Conservation (phyloP, 139 green algal species). For the Diplosphaera chodatii region DNA sequence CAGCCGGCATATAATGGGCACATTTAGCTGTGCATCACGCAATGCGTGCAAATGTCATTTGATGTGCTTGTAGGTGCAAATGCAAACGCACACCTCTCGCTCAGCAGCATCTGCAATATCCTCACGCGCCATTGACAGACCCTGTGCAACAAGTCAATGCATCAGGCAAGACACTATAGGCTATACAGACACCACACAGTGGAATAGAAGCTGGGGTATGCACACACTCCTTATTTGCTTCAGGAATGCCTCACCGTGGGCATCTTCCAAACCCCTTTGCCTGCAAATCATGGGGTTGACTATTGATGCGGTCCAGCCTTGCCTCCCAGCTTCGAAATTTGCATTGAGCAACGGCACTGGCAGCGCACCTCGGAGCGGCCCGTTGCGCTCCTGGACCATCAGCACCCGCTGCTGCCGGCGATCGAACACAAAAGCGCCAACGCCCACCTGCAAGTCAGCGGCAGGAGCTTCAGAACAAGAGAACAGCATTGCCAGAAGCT, state of each 20-base stretch:
- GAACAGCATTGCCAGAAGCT: too few species aligned
- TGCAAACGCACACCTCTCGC: slow-evolving; percentile 57
- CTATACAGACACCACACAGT: too few species aligned
- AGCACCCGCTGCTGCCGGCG: slow-evolving; percentile 44
- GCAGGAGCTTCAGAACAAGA: too few species aligned
- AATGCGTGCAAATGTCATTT: too few species aligned
- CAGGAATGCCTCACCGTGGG: slow-evolving; percentile 47
- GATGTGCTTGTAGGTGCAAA: slow-evolving; percentile 10
- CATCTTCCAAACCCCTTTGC: slow-evolving; percentile 74
- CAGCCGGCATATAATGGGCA: too few species aligned
- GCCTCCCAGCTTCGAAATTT: too few species aligned
- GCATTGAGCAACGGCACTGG: background rate
- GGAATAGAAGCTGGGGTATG: too few species aligned
- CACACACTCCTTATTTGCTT: too few species aligned
- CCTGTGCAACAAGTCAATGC: too few species aligned
- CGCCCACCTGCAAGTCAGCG: slow-evolving; percentile 50
- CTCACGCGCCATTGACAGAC: slow-evolving; percentile 48
- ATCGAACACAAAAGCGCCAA: slow-evolving; percentile 81
- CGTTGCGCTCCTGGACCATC: slow-evolving; percentile 71
- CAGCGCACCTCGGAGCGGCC: slow-evolving; percentile 55
- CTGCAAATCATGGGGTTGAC: background rate
- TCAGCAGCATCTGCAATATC: slow-evolving; percentile 52
- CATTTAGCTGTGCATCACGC: too few species aligned
- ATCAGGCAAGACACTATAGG: too few species aligned
- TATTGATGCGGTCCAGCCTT: too few species aligned